These are phyloP conservation scores for Rhizopogon hawkerae DNA, from an alignment of 1,284 basidiomycete genomes.

Conservation along the genomic window DNA sequence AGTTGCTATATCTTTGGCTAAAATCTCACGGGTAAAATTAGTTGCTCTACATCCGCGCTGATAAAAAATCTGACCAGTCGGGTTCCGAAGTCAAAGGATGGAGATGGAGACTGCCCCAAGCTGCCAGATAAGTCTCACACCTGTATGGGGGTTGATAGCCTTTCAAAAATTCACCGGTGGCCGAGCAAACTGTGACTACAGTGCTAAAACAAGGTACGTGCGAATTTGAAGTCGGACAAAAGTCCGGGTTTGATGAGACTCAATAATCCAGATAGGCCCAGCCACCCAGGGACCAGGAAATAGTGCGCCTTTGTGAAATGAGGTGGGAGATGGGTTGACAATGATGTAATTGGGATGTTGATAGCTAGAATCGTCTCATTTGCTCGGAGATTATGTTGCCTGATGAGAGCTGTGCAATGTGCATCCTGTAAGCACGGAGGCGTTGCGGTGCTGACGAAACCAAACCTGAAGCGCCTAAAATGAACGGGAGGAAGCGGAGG, in stretches of 20 bases:
- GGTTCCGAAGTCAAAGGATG: background rate
- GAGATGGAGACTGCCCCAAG: no score
- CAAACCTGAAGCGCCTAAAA: background rate
- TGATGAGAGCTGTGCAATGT: background rate
- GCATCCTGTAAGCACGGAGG: background rate
- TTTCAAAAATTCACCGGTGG: slow-evolving; percentile 9
- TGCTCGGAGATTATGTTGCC: background rate
- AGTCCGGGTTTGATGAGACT: background rate
- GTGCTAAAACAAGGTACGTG: slow-evolving; percentile 7
- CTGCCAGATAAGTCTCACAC: slow-evolving; percentile 3
- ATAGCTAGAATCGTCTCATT: background rate
- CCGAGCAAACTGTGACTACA: slow-evolving; percentile 11
- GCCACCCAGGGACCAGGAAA: background rate
- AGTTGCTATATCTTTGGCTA: background rate
- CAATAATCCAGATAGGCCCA: background rate
- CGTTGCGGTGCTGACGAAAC: background rate
- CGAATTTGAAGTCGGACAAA: slow-evolving; percentile 1
- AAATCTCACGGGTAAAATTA: background rate
- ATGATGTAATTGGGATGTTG: background rate
- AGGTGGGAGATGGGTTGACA: background rate
- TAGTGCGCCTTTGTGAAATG: background rate
- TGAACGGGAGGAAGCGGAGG: background rate
- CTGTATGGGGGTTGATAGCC: background rate
- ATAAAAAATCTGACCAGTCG: background rate
- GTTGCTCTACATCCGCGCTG: background rate